These are phyloP conservation scores for Termitomyces sp. DNA, from an alignment of 768 basidiomycete genomes.

Conservation along the genomic window DNA sequence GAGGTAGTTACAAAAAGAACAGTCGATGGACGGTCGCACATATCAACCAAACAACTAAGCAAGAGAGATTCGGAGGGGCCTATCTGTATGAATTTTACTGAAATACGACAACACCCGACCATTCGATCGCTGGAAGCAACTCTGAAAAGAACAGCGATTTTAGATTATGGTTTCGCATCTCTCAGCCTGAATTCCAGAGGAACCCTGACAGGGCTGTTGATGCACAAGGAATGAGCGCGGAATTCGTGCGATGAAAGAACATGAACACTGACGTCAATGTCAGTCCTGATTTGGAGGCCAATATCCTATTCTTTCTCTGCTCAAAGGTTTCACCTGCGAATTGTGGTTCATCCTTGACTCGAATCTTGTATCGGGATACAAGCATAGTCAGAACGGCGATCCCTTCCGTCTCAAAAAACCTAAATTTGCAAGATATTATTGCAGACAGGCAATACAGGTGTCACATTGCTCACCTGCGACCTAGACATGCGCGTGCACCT, in stretches of 20 bases:
- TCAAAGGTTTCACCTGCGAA: constrained; percentile 42
- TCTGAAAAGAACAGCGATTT: background rate
- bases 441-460: background rate
- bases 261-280: constrained; percentile 37
- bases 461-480: constrained; percentile 27
- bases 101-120: background rate
- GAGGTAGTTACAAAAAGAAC: too few species aligned
- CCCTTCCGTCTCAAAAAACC: constrained; percentile 48
- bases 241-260: background rate
- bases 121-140: background rate
- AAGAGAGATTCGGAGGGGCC: too few species aligned
- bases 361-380: constrained; percentile 38
- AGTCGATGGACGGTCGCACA: too few species aligned
- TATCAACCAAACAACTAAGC: too few species aligned
- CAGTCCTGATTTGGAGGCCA: constrained; percentile 28
- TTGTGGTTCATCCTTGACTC: constrained; percentile 44
- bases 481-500: constrained; percentile 41
- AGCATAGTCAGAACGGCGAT: constrained; percentile 46
- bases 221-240: background rate
- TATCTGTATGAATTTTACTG: too few species aligned
- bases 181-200: constrained; percentile 29
- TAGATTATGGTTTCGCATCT: background rate
- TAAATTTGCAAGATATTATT: constrained; percentile 9
- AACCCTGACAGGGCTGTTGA: constrained; percentile 22
- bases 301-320: constrained; percentile 35